Evolutionary conservation across 768 basidiomycete genomes (phyloP).

Genomic region (Trametes punicea): DNA sequence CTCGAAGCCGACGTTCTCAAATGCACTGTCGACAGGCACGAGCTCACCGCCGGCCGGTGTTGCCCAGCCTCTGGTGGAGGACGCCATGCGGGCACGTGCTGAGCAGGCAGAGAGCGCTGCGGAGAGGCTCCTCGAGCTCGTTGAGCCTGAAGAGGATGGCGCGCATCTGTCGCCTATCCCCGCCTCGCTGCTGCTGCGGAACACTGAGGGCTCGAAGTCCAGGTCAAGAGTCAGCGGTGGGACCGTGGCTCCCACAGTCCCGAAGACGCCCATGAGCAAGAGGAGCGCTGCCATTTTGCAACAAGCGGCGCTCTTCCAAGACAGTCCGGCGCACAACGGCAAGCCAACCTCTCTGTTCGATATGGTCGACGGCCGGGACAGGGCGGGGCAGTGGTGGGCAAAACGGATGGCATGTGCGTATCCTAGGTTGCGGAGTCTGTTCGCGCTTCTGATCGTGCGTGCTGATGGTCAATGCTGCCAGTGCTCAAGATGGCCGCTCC

Average conservation of each 20-base stretch:
- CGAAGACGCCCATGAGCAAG: slow-evolving; percentile 65
- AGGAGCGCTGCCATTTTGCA: slow-evolving; percentile 53
- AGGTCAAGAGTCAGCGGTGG: slow-evolving; percentile 8
- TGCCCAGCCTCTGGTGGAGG: slow-evolving; percentile 64
- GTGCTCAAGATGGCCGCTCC: slow-evolving; percentile 48
- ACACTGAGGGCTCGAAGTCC: slow-evolving; percentile 24
- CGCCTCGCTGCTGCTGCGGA: slow-evolving; percentile 46
- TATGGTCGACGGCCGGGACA: slow-evolving; percentile 60
- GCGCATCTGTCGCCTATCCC: slow-evolving; percentile 53
- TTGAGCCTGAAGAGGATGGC: slow-evolving; percentile 70
- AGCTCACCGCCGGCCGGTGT: slow-evolving; percentile 37
- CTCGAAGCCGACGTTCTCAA: slow-evolving; percentile 44
- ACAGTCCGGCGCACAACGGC: slow-evolving; percentile 67
- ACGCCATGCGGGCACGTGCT: slow-evolving; percentile 81
- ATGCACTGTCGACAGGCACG: slow-evolving; percentile 55
- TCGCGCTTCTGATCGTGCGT: slow-evolving; percentile 13
- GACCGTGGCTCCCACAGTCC: slow-evolving; percentile 33
- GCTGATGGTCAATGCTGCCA: slow-evolving; percentile 42
- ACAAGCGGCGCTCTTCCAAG: slow-evolving; percentile 75
- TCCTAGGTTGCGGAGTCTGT: slow-evolving; percentile 5
- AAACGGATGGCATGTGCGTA: slow-evolving; percentile 69
- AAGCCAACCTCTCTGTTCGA: slow-evolving; percentile 60
- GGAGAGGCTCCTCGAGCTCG: slow-evolving; percentile 80
- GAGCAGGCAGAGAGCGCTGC: slow-evolving; percentile 95
- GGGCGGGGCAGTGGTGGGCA: slow-evolving; percentile 82